Conservation (phyloP, 2,329 filamentous ascomycete genomes). For the Exophiala sp. region DNA sequence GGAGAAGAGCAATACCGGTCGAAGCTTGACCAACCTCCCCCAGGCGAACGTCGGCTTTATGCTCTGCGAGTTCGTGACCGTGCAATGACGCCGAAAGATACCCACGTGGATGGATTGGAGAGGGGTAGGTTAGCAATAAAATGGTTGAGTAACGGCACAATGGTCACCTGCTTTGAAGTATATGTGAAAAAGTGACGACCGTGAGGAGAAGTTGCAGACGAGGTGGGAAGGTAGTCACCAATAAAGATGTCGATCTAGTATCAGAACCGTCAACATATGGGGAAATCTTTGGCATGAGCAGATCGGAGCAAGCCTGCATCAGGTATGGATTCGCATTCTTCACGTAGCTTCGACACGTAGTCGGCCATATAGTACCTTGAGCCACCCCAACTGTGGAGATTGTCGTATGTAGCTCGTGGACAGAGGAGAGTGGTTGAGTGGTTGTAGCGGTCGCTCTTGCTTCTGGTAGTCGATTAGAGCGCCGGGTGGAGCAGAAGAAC, state of each 20-base stretch:
- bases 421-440: no score
- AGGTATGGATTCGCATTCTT: no score
- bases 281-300: no score
- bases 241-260: constrained; percentile 3
- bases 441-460: no score
- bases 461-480: neutral
- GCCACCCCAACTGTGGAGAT: no score
- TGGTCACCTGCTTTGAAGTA: neutral
- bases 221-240: neutral
- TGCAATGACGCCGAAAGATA: neutral
- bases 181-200: neutral
- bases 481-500: constrained; percentile 1
- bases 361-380: no score
- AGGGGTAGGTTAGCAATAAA: neutral
- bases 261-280: neutral
- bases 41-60: neutral
- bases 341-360: no score
- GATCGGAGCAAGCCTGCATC: no score
- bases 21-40: no score
- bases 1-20: no score
- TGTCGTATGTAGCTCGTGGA: no score
- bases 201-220: neutral
- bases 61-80: neutral
- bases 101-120: neutral
- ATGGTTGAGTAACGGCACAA: neutral